Evolutionary conservation across 2,329 filamentous ascomycete genomes (phyloP).

Genomic region (Periconia macrospinosa): DNA sequence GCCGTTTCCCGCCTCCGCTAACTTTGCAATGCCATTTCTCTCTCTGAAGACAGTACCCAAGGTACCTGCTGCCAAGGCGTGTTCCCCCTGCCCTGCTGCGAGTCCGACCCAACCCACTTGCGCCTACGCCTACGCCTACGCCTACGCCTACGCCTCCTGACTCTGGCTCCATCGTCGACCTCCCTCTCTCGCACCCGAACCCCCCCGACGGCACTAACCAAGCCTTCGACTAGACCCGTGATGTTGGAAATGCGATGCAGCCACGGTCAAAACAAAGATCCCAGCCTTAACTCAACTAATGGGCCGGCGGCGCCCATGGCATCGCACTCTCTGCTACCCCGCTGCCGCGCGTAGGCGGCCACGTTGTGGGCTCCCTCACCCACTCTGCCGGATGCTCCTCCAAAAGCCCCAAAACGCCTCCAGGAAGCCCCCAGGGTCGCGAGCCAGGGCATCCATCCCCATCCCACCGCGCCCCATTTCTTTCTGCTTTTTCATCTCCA

Average conservation of each 20-base stretch:
- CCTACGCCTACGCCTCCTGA: neutral
- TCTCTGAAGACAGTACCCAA: no score
- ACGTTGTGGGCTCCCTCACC: slow-evolving; percentile 30
- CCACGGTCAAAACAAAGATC: slow-evolving; percentile 12
- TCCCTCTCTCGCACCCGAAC: neutral
- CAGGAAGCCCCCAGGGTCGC: neutral
- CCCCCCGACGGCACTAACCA: slow-evolving; percentile 17
- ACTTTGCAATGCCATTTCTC: no score
- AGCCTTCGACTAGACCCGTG: slow-evolving; percentile 29
- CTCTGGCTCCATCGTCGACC: no score
- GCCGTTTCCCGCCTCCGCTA: no score
- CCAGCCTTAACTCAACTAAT: slow-evolving; percentile 2
- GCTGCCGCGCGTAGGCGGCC: slow-evolving; percentile 28
- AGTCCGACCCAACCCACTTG: no score
- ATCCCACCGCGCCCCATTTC: neutral
- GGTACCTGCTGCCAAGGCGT: no score
- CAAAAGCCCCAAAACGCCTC: neutral
- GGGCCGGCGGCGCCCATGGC: neutral
- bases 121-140: no score
- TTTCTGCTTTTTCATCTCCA: neutral
- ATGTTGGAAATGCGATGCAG: slow-evolving; percentile 32
- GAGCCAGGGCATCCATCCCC: neutral
- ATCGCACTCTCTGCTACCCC: slow-evolving; percentile 7
- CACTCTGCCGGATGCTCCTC: slow-evolving; percentile 6
- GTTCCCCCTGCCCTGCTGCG: no score